Evolutionary conservation across 2,329 filamentous ascomycete species (phyloP), one percentile per base, ranked within the genome.

Genomic region (Fusarium sterilihyphosum): DNA sequence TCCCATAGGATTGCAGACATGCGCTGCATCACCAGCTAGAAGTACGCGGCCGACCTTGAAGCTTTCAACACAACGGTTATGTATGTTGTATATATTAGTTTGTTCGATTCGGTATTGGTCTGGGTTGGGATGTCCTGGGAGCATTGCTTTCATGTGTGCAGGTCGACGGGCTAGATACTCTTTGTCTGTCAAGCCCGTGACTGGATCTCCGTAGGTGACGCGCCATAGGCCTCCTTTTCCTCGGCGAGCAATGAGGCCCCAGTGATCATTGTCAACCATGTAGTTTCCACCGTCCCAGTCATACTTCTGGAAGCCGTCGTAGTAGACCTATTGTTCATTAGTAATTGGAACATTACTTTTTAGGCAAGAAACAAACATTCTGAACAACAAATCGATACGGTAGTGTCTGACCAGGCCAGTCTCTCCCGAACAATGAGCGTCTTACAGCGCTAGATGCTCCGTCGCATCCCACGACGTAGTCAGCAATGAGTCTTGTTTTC

Each of bases 391-490:
- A 66, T 1, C 47, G 35, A 18, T 66, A 66, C 0, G 63, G 63
- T 2, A 66, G 16, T 16, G 63, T 66, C 2, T 54, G 40, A 0
- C 63, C 59, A 5, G 63, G 63, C 63, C 63, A 66, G 7, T 46
- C 12, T 47, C 63, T 54, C 3, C 59, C 59, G 4, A 64, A 64
- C 8, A 66, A 14, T 9, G 59, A 64, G 11, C 63, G 20, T 3
- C 63, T 41, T 4, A 64, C 59, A 3, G 29, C 16, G 6, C 63
- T 66, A 2, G 63, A 66, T 3, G 63, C 63, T 9, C 63, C 63
- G 7, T 66, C 63, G 8, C 63, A 64, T 9, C 63, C 59, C 18
- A 66, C n/a, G 17, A 66, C 11, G 24, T 66, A 66, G 31, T 64
- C 63, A 18, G 63, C 59, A 20, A 26, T 37, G 2, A 66, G 17